Base-by-base conservation (phyloP, 192 early-diverging fungal genomes). In the Paraglomus occultum region DNA sequence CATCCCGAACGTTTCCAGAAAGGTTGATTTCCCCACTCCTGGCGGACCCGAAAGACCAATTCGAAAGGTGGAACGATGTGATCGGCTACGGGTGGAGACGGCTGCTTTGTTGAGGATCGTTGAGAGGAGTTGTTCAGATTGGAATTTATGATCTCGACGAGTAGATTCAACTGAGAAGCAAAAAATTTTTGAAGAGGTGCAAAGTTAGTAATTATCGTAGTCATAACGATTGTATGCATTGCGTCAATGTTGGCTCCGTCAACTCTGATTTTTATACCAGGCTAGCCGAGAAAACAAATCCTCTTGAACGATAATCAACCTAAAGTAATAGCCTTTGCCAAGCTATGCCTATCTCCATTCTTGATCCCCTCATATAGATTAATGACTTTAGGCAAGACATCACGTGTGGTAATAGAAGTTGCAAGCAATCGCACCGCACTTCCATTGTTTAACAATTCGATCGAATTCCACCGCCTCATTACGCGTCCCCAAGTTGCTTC, bases 1-100 rank as follows among this genome's bases (percentile, higher is more conserved):
- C 85, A 89, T 88, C 51, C 92, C 92, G 73, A 94, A 91, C 5
- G 85, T 72, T 64, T 94, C 92, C 71, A 94, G 92, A 67, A 94
- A 94, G 47, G 88, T 89, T n/a, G 88, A 90, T 71, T 94, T 94
- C 3, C 91, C 92, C 9, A 94, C 92, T 1, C 92, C 92, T 0
- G 92, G 92, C 14, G 88, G 80, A 39, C 91, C 91, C 4, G 87
- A 88, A 22, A 94, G 79, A 8, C 91, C 92, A 47, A 94, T 92
- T 50, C 92, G 82, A 70, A 90, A 89, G 11, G 88, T 84, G 39
- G 78, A 72, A 1, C 77, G 74, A 7, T 71, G 31, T 71, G 12
- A 7, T 67, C 66, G 11, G 64, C 68, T 11, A 45, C n/a, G n/a
- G n/a, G n/a, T n/a, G n/a, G 31, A 58, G 60, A 75, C 22, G 53